Evolutionary conservation across 108 stramenopile genomes (phyloP), one percentile per base, ranked within the genome.

Genomic region (Phaeodactylum tricornutum): DNA sequence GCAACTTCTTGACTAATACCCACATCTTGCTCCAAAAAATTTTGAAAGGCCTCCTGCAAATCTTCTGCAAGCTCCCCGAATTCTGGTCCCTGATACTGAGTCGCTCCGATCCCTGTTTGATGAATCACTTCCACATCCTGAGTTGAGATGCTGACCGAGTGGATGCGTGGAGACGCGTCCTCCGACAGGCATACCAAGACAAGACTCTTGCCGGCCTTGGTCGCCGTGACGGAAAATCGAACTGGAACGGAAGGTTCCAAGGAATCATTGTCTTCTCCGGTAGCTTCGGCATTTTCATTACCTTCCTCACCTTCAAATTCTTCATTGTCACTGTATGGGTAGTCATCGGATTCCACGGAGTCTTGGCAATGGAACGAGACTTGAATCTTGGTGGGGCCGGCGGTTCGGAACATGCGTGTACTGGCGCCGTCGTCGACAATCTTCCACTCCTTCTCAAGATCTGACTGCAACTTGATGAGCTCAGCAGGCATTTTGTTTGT

Each of bases 341-440:
- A 48, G 29, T 57, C 61, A 22, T 72, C 64, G 47, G 59, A 49
- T 20, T 71, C 68, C 17, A 83, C 71, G 1, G 77, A 63, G 46
- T 89, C 82, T 48, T 89, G 87, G 50, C 82, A 84, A 51, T 89
- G 87, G 57, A 89, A 84, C 2, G 59, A 59, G 24, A 89, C 38
- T 16, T 64, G 67, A 45, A 89, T 73, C 48, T 81, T 84, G 38
- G 48, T 52, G 48, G 53, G 34, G 36, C 62, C 47, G 8, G 26
- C 22, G 2, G 19, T 49, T 0, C 44, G 47, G 7, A 49, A 39
- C 8, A 73, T 19, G 14, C 46, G 39, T 7, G 61, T 73, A 12
- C 42, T 59, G 21, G 71, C 71, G 3, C 53, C 53, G 31, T 47
- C 30, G 3, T 46, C 56, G 15, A 73, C 71, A 52, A 73, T 63